Percentiles rank a stretch among this genome's conserved stretches.
phyloP scores from a whole-genome alignment of 495 filamentous ascomycete genomes.

The Xylaria cubensis region DNA sequence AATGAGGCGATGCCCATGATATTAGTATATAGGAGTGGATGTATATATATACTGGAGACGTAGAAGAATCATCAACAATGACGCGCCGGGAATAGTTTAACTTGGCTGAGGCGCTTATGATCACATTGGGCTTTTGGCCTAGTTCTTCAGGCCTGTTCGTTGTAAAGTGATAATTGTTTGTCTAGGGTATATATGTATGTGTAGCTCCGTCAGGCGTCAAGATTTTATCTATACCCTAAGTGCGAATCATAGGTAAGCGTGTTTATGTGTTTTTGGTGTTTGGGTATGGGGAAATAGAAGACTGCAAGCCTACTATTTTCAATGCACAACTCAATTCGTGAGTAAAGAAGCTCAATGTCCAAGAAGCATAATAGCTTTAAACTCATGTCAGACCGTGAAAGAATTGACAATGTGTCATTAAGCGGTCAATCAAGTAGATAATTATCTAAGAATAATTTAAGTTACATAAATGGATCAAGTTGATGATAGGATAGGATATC shows the following conservation, averaged over 20 bases:
- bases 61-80: no score
- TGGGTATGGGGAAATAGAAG: background rate
- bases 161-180: background rate
- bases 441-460: no score
- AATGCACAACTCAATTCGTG: background rate
- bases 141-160: background rate
- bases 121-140: background rate
- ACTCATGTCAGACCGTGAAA: no score
- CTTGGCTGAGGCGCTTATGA: background rate
- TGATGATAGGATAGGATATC: no score
- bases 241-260: no score
- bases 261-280: background rate
- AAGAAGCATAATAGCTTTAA: no score
- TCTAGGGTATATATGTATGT: background rate
- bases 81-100: background rate
- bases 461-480: no score
- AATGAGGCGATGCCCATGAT: background rate
- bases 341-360: background rate
- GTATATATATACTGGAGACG: background rate
- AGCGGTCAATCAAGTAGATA: no score
- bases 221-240: no score
- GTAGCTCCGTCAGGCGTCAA: no score
- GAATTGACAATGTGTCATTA: no score
- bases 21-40: conserved; percentile 3
- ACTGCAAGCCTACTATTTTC: background rate